Percentiles rank a stretch among this genome's conserved stretches.
Evolutionary conservation across 225 moss, liverwort and hornwort genomes (phyloP).

Genomic region (Pseudoscleropodium purum): DNA sequence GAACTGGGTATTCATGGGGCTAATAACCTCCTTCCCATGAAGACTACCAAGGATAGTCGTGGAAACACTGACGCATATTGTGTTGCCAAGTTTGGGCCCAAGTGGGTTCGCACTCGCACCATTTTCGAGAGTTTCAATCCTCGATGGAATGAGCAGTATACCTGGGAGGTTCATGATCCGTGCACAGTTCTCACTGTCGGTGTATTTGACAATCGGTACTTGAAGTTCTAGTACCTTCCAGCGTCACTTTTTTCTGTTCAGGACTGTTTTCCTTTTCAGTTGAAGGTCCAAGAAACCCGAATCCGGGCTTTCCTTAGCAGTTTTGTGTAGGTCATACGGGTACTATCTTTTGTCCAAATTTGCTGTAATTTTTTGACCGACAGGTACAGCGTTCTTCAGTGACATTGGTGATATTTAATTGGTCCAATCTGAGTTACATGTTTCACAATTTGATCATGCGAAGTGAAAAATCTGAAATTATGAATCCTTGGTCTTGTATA

Average conservation of each 20-base stretch:
- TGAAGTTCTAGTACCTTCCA: not conserved
- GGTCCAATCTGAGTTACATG: not conserved
- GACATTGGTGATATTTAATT: not conserved
- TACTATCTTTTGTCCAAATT: not conserved
- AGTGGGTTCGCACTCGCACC: constrained; percentile 87
- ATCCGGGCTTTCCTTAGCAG: not conserved
- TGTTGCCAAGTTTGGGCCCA: constrained; percentile 82
- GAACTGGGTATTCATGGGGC: constrained; percentile 82
- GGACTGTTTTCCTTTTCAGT: not conserved
- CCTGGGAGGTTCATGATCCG: constrained; percentile 91
- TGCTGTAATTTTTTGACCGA: not conserved
- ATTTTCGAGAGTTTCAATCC: constrained; percentile 75
- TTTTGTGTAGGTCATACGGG: not conserved
- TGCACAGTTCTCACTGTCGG: constrained; percentile 94
- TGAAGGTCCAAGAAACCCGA: not conserved
- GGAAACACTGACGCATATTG: constrained; percentile 70
- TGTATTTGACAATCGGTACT: constrained; percentile 83
- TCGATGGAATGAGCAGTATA: constrained; percentile 97
- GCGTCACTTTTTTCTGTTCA: not conserved
- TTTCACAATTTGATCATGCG: not conserved
- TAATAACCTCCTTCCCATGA: constrained; percentile 66
- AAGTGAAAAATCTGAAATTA: not conserved
- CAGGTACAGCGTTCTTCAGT: not conserved
- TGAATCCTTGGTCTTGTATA: not conserved
- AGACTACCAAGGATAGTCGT: constrained; percentile 39